These are phyloP conservation scores for Salix arbutifolia DNA, from an alignment of 345 rosid species.

Conservation along the genomic window DNA sequence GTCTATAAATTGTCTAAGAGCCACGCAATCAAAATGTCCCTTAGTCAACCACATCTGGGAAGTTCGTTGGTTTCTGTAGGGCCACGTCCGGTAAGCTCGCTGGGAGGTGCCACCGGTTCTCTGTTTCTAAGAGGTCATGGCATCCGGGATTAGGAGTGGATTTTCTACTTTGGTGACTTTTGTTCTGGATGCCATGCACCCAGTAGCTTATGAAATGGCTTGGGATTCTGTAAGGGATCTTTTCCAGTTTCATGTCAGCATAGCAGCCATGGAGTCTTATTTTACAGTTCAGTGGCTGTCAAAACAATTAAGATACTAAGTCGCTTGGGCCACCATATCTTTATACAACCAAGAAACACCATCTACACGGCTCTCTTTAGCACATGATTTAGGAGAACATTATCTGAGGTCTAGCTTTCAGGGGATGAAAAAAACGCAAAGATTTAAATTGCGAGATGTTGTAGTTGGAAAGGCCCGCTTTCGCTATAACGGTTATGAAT, in stretches of 20 bases:
- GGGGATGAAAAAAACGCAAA: slow-evolving; percentile 46
- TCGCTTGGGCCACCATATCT: no score
- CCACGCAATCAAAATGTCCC: slow-evolving; percentile 53
- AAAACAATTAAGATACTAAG: no score
- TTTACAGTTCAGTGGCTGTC: background rate
- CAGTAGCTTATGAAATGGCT: background rate
- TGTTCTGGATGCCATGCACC: background rate
- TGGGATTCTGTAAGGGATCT: background rate
- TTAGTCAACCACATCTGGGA: slow-evolving; percentile 34
- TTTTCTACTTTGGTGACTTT: background rate
- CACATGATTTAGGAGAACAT: slow-evolving; percentile 51
- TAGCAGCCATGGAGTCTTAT: background rate
- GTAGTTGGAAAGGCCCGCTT: slow-evolving; percentile 40
- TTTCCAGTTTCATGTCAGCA: background rate
- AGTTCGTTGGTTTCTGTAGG: slow-evolving; percentile 26
- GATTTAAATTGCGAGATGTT: slow-evolving; percentile 60
- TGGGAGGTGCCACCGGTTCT: background rate
- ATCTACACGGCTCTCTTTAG: slow-evolving; percentile 41
- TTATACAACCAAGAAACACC: slow-evolving; percentile 64
- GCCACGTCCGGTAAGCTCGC: background rate
- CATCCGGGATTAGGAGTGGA: background rate
- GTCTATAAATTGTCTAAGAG: slow-evolving; percentile 43
- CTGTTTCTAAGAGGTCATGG: background rate
- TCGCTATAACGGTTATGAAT: slow-evolving; percentile 44
- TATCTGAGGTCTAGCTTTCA: no score